Evolutionary conservation across 257 asterid species (phyloP).

Genomic region (Solanum commersonii): DNA sequence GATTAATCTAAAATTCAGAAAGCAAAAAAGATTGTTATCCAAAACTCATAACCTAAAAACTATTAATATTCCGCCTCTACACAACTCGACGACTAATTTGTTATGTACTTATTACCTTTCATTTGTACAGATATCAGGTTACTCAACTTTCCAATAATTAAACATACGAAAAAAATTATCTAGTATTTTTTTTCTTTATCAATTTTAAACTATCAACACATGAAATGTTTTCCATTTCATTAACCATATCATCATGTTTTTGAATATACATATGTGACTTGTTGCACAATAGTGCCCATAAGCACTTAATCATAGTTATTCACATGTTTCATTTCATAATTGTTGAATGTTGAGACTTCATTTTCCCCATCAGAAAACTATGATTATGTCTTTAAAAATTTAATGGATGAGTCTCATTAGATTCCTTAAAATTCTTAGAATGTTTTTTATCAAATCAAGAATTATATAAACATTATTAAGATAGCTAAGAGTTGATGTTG

Average conservation of each 20-base stretch:
- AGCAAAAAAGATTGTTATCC: background rate
- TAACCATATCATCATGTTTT: background rate
- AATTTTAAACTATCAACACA: background rate
- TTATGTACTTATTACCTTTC: background rate
- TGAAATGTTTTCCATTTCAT: background rate
- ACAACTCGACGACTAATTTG: background rate
- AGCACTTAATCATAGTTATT: background rate
- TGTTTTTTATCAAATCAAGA: background rate
- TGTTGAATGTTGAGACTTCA: background rate
- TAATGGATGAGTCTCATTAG: background rate
- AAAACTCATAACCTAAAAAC: background rate
- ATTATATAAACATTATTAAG: background rate
- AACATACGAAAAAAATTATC: background rate
- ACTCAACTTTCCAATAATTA: no score
- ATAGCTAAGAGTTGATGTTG: background rate
- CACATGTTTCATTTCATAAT: background rate
- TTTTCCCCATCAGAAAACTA: background rate
- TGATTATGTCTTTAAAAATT: background rate
- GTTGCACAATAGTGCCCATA: background rate
- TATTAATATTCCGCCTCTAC: background rate
- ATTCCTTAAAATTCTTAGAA: background rate
- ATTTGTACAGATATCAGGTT: background rate
- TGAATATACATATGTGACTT: background rate
- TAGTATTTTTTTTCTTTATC: background rate
- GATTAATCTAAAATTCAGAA: background rate